phyloP scores from a whole-genome alignment of 441 rosid genomes.

The Erodium moschatum region DNA sequence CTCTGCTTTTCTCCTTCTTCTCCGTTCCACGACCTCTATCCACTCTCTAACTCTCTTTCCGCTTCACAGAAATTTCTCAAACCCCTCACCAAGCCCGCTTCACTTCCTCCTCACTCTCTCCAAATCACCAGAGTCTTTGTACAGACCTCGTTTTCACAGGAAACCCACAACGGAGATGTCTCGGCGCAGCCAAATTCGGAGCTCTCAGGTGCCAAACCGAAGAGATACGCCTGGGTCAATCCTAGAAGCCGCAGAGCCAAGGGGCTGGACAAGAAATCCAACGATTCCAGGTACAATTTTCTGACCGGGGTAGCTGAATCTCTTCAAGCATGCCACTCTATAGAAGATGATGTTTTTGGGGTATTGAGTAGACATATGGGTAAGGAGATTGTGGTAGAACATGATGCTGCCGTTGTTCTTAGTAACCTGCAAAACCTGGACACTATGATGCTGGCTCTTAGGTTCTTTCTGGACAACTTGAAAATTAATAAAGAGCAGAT shows the following conservation, averaged over 20 bases:
- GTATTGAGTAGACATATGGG: conserved; percentile 39
- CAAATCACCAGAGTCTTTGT: conserved; percentile 39
- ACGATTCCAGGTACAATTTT: conserved; percentile 62
- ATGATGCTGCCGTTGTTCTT: conserved; percentile 69
- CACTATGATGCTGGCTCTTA: conserved; percentile 46
- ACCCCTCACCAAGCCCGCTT: conserved; percentile 25
- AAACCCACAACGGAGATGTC: conserved; percentile 14
- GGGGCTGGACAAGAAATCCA: conserved; percentile 42
- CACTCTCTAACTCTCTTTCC: conserved; percentile 31
- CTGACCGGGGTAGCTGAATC: conserved; percentile 51
- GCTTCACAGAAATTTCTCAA: conserved; percentile 24
- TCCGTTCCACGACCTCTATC: conserved; percentile 33
- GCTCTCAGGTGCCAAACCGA: conserved; percentile 20
- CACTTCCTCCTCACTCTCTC: conserved; percentile 26
- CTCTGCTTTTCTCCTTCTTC: conserved; percentile 48
- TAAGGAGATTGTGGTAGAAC: conserved; percentile 39
- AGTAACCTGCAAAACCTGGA: conserved; percentile 68
- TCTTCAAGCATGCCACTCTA: conserved; percentile 38
- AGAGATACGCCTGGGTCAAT: conserved; percentile 63
- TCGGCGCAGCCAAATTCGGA: conserved; percentile 12
- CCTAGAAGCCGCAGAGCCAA: conserved; percentile 73
- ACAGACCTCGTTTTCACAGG: conserved; percentile 33
- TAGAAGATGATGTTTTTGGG: conserved; percentile 31
- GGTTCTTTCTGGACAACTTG: conserved; percentile 36
- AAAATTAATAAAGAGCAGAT: conserved; percentile 42